These are phyloP conservation scores for Solanum piurae DNA, from an alignment of 257 asterid genomes.

Conservation along the genomic window DNA sequence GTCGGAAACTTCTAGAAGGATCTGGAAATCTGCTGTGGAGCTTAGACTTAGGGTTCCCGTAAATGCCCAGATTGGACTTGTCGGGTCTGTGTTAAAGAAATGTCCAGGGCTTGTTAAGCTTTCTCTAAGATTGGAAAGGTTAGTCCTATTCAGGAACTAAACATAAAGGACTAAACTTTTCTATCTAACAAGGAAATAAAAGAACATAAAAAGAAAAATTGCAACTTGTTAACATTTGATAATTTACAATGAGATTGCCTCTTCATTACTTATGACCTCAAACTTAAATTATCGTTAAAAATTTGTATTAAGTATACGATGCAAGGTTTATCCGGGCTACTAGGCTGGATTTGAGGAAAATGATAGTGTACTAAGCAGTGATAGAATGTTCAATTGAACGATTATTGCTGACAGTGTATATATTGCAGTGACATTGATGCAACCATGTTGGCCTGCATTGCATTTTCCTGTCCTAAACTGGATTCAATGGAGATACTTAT, in stretches of 20 bases:
- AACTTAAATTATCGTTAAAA: background rate
- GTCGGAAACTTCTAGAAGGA: slow-evolving; percentile 59
- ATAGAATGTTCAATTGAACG: background rate
- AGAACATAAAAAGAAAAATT: background rate
- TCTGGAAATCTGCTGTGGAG: slow-evolving; percentile 89
- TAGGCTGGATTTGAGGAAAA: background rate
- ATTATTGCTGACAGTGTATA: slow-evolving; percentile 1
- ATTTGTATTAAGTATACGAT: background rate
- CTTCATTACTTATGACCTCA: background rate
- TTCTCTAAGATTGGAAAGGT: slow-evolving; percentile 82
- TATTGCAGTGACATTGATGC: slow-evolving; percentile 81
- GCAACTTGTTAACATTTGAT: background rate
- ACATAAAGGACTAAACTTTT: background rate
- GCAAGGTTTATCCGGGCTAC: background rate
- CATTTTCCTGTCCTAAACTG: slow-evolving; percentile 86
- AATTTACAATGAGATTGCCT: background rate
- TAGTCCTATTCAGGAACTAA: slow-evolving; percentile 19
- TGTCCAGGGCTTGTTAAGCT: slow-evolving; percentile 64
- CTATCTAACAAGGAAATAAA: background rate
- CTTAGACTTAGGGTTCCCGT: slow-evolving; percentile 76
- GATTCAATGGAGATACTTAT: slow-evolving; percentile 67
- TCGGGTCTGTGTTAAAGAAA: slow-evolving; percentile 86
- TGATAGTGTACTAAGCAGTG: background rate
- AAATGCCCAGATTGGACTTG: slow-evolving; percentile 60
- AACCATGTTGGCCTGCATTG: slow-evolving; percentile 84